A percentile compares a stretch with the other conserved stretches of the same genome.
These are phyloP conservation scores for Phialophora expanda DNA, from an alignment of 2,329 filamentous ascomycete species.

Conservation along the genomic window DNA sequence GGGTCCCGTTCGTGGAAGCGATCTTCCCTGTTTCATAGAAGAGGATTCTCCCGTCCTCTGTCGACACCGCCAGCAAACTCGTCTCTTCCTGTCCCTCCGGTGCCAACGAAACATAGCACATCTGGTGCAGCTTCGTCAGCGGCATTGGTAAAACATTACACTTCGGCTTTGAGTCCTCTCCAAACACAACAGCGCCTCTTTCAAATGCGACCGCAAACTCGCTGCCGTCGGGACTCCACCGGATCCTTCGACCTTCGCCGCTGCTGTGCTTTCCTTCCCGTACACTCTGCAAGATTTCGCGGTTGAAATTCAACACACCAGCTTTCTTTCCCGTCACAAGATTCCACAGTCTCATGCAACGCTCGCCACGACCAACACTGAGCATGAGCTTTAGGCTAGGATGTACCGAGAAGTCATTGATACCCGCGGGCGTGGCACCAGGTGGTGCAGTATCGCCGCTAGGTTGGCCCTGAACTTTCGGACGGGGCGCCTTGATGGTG, in stretches of 20 bases:
- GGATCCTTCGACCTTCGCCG: conserved; percentile 81
- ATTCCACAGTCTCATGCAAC: conserved; percentile 94
- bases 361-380: conserved; percentile 86
- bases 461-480: conserved; percentile 78
- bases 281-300: conserved; percentile 72
- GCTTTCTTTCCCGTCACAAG: conserved; percentile 95
- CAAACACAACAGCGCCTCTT: conserved; percentile 80
- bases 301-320: conserved; percentile 83
- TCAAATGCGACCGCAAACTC: conserved; percentile 92
- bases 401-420: conserved; percentile 95
- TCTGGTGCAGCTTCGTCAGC: conserved; percentile 80
- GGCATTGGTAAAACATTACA: conserved; percentile 72
- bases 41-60: conserved; percentile 85
- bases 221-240: conserved; percentile 77
- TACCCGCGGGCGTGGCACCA: conserved; percentile 80
- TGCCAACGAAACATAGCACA: conserved; percentile 68
- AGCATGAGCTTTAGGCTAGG: conserved; percentile 97
- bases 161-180: conserved; percentile 75
- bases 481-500: conserved; percentile 84
- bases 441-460: conserved; percentile 87
- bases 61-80: conserved; percentile 73
- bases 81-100: conserved; percentile 53
- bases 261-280: conserved; percentile 77
- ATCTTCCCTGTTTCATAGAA: conserved; percentile 72
- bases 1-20: conserved; percentile 42